Evolutionary conservation across 805 yeast species (phyloP), one percentile per base, ranked within the genome.

Genomic region (Kuraishia floccosa): DNA sequence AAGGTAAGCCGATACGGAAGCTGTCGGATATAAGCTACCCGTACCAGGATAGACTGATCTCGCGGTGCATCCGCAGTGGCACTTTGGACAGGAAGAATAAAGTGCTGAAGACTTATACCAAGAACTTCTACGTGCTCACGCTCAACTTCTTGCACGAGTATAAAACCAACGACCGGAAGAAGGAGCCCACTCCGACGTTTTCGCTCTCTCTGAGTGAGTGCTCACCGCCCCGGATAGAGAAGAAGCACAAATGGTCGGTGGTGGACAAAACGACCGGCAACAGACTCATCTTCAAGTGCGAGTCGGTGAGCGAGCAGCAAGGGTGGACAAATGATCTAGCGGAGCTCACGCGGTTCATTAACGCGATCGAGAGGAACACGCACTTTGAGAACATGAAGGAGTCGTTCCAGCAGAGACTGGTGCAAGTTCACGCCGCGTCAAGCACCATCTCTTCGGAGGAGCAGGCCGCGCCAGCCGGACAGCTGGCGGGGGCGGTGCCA

Each of bases 121-220:
- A 65, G 39, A 73, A 75, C 24, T 77, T 72, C 62, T 78, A 74
- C 40, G 80, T 78, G 10, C 57, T 78, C 34, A 76, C 85, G 4
- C 72, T 79, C 42, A 74, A 72, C 43, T 76, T 63, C 38, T 48
- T 78, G 24, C 85, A 76, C 50, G 85, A 78, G 49, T 78, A 76
- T 52, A 72, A 68, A 43, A 54, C 74, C 1, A 49, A 58, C 17
- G 76, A 71, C 48, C 57, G 76, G 24, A 70, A 65, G 41, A 66
- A 68, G 38, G 78, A 73, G 30, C 65, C 65, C 36, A 45, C 44
- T 17, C 72, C 72, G 4, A 32, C 59, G 3, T 45, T 53, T 39
- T 65, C 72, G 25, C 54, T 62, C 28, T 43, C 59, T 18, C 40
- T 66, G 24, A 56, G 59, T 37, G 49, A 47, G 23, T 36, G 50